phyloP scores from a whole-genome alignment of 108 stramenopile genomes.

The Skeletonema costatum region DNA sequence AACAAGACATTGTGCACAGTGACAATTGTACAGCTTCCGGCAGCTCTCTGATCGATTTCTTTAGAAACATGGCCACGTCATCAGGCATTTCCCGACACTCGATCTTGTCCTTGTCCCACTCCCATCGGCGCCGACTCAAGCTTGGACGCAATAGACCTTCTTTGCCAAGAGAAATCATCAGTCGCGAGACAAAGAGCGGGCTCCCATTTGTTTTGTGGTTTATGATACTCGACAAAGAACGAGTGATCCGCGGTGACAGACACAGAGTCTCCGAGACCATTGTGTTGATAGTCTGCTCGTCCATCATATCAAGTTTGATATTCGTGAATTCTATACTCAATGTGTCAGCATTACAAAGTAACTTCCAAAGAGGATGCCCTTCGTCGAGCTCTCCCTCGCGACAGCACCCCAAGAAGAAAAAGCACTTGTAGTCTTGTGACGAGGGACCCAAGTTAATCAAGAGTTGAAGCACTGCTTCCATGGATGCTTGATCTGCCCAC shows the following conservation, averaged over 20 bases:
- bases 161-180: constrained; percentile 7
- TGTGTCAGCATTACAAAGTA: neutral
- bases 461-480: constrained; percentile 6
- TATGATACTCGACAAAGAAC: constrained; percentile 4
- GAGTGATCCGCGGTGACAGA: constrained; percentile 4
- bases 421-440: neutral
- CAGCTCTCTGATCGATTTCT: neutral
- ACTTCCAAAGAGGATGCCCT: constrained; percentile 7
- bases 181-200: constrained; percentile 9
- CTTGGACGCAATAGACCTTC: constrained; percentile 10
- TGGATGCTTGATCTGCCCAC: constrained; percentile 20
- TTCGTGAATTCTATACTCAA: neutral
- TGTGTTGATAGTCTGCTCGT: neutral
- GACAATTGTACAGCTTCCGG: neutral
- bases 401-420: neutral
- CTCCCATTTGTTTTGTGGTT: constrained; percentile 23
- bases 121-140: constrained; percentile 5
- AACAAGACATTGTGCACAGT: constrained; percentile 1
- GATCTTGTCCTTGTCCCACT: constrained; percentile 18
- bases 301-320: constrained; percentile 8
- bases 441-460: neutral
- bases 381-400: neutral
- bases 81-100: constrained; percentile 4
- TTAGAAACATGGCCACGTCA: constrained; percentile 10
- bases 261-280: constrained; percentile 6